A percentile compares a stretch with the other conserved stretches of the same genome.
Conservation (phyloP, 495 filamentous ascomycete genomes). For the Cryomyces minteri region DNA sequence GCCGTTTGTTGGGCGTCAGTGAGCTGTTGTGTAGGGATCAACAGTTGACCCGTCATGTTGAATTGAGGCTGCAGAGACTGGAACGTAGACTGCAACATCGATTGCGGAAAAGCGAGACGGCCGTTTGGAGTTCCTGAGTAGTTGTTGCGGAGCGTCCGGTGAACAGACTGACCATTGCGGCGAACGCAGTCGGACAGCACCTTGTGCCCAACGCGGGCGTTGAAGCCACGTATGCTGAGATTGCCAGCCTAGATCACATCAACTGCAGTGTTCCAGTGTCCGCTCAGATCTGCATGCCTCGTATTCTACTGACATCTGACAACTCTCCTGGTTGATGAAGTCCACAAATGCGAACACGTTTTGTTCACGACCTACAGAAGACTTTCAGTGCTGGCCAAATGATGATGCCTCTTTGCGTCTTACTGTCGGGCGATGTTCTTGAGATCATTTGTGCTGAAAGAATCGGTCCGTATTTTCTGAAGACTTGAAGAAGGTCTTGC, state of each 20-base stretch:
- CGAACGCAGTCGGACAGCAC: background rate
- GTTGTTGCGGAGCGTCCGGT: too few relatives aligned
- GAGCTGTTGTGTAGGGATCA: too few relatives aligned
- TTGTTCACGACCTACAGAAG: background rate
- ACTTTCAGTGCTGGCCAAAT: background rate
- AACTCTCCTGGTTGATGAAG: background rate
- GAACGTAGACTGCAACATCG: too few relatives aligned
- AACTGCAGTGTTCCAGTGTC: background rate
- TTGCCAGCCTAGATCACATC: background rate
- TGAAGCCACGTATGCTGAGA: slow-evolving; percentile 1
- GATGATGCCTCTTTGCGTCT: background rate
- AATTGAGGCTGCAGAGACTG: too few relatives aligned
- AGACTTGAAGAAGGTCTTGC: slow-evolving; percentile 1
- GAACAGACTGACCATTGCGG: too few relatives aligned
- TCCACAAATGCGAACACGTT: slow-evolving; percentile 1
- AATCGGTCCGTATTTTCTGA: slow-evolving; percentile 1
- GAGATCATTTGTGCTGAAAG: background rate
- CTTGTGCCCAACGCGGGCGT: background rate
- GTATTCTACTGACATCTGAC: background rate
- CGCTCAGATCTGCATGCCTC: background rate
- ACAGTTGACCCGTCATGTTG: too few relatives aligned
- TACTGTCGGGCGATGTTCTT: background rate
- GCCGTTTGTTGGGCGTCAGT: too few relatives aligned
- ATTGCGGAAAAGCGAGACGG: too few relatives aligned
- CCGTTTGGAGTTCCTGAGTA: too few relatives aligned